Conservation (phyloP, 306 rosid species). For the Dryas octopetala region DNA sequence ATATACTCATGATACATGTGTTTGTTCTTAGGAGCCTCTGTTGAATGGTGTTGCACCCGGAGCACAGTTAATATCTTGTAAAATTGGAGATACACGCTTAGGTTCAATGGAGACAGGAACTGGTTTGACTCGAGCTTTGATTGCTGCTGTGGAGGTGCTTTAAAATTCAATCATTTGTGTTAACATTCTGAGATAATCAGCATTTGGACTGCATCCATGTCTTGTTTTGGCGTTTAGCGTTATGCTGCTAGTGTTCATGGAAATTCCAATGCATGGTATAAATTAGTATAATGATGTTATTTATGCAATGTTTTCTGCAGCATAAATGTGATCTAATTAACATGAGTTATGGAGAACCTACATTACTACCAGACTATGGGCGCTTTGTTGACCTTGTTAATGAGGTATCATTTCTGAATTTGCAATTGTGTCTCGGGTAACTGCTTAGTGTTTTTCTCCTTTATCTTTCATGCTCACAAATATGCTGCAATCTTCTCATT, state of each 20-base stretch:
- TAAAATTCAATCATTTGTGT: constrained; percentile 13
- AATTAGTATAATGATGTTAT: constrained; percentile 17
- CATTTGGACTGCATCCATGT: constrained; percentile 6
- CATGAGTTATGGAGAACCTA: constrained; percentile 96
- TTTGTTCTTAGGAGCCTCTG: constrained; percentile 71
- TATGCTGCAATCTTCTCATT: constrained; percentile 24
- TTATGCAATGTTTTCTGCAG: constrained; percentile 49
- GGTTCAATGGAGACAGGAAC: constrained; percentile 99
- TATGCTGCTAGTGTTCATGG: not conserved
- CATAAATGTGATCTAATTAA: constrained; percentile 93
- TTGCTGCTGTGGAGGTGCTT: constrained; percentile 93
- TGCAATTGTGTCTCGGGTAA: constrained; percentile 20
- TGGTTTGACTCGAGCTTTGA: constrained; percentile 87
- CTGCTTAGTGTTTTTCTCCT: constrained; percentile 1
- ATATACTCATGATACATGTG: constrained; percentile 31
- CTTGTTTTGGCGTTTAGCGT: constrained; percentile 6
- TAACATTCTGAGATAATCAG: constrained; percentile 14
- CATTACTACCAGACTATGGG: constrained; percentile 91
- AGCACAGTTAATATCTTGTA: constrained; percentile 93
- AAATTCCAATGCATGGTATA: constrained; percentile 19
- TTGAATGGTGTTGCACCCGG: constrained; percentile 99
- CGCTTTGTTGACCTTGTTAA: constrained; percentile 95
- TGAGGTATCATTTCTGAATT: constrained; percentile 55
- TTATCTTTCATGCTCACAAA: constrained; percentile 29
- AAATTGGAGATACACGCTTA: constrained; percentile 93